Base-by-base conservation (phyloP, 148 eudicot genomes). In the Silene conica region DNA sequence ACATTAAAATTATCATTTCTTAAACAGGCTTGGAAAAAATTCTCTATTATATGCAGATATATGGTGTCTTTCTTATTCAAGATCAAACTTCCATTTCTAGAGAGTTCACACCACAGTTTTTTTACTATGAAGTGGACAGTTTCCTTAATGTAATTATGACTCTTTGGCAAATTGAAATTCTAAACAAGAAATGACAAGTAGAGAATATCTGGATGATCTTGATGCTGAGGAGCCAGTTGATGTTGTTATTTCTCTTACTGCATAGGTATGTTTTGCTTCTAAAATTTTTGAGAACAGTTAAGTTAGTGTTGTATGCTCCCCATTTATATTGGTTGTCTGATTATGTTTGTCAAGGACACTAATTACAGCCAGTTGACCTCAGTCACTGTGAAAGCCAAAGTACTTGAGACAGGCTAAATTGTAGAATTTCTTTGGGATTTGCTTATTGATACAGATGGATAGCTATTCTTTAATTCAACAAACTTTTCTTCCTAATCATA, bases 181-280 rank as follows among this genome's bases (percentile, higher is more conserved):
- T 77, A 59, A 79, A 73, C 88, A 96, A 97, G 94, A 83, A 84
- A 90, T 96, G 95, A 82, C 89, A 20, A 86, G 76, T 71, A 89
- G 91, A 78, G 96, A 92, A 70, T 96, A 92, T 82, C 43, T 89
- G 82, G 99, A 96, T 73, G 99, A 96, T 81, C 91, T 90, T 83
- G 99, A 92, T 85, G 97, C 99, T 19, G 99, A 96, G 86, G 99
- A 96, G 79, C 99, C 99, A 26, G 99, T 92, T 85, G 99, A 96
- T 82, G 92, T 85, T 82, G 86, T 96, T 55, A 89, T 90, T 69
- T 89, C 99, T 73, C 88, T 92, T 81, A 85, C 96, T 45, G 90
- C 99, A 19, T 96, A 89, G 95, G 99, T 89, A 64, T 56, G 82
- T 50, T 69, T 67, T 61, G 52, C 59, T 16, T 15, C 38, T 48